These are phyloP conservation scores for Sporothrix pseudoabietina DNA, from an alignment of 2,329 filamentous ascomycete genomes.

Conservation along the genomic window DNA sequence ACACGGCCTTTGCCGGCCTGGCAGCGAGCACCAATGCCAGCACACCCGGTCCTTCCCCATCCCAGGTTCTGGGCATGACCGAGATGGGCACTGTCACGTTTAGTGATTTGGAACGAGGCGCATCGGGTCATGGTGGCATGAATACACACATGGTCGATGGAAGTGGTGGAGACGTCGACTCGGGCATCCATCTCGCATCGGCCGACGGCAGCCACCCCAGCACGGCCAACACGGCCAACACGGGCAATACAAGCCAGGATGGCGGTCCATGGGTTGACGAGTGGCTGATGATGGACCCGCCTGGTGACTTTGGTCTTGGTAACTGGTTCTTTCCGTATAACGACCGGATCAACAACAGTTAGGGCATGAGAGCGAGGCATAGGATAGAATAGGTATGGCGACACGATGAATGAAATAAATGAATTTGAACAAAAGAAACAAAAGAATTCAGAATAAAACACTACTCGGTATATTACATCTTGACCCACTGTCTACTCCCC, in stretches of 20 bases:
- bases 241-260: neutral
- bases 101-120: neutral
- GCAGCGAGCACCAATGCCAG: neutral
- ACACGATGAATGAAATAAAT: conserved; percentile 6
- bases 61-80: conserved; percentile 18
- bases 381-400: neutral
- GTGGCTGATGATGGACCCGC: conserved; percentile 28
- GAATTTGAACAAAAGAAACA: neutral
- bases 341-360: conserved; percentile 29
- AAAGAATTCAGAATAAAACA: neutral
- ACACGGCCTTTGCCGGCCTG: neutral
- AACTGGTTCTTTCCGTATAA: conserved; percentile 35
- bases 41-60: conserved; percentile 16
- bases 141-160: neutral
- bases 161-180: conserved; percentile 24
- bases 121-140: neutral
- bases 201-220: conserved; percentile 17
- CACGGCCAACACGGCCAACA: neutral
- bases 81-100: neutral
- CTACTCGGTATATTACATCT: neutral
- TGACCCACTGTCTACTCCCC: no score
- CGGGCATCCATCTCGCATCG: conserved; percentile 27
- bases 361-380: neutral
- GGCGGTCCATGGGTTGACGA: conserved; percentile 28
- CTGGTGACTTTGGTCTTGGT: conserved; percentile 28